These are phyloP conservation scores for Ogataea paradorogensis DNA, from an alignment of 805 yeast species.

Conservation along the genomic window DNA sequence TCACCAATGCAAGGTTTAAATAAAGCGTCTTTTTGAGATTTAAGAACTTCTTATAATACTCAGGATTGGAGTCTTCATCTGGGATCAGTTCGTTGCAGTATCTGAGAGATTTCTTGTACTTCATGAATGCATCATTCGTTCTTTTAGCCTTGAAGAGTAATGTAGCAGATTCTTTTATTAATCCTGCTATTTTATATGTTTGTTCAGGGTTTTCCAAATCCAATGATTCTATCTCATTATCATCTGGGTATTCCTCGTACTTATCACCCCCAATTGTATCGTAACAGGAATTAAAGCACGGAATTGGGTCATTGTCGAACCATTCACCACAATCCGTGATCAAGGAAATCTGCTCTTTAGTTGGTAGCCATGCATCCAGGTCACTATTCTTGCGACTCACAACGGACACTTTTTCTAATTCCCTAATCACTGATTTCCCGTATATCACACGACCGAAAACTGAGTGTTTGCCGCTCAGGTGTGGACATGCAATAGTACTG, in stretches of 20 bases:
- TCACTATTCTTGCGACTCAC: slow-evolving; percentile 35
- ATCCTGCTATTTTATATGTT: slow-evolving; percentile 48
- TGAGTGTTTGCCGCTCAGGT: slow-evolving; percentile 71
- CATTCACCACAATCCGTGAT: slow-evolving; percentile 64
- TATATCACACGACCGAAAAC: slow-evolving; percentile 69
- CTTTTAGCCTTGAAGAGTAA: slow-evolving; percentile 53
- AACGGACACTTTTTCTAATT: slow-evolving; percentile 51
- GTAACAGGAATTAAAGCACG: slow-evolving; percentile 62
- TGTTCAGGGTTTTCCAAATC: slow-evolving; percentile 43
- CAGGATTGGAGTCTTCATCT: slow-evolving; percentile 60
- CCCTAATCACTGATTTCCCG: slow-evolving; percentile 70
- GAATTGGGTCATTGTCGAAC: slow-evolving; percentile 49
- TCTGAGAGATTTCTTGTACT: slow-evolving; percentile 63
- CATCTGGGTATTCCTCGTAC: slow-evolving; percentile 77
- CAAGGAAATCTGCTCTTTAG: slow-evolving; percentile 39
- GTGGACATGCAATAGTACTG: slow-evolving; percentile 66
- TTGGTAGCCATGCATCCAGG: slow-evolving; percentile 32
- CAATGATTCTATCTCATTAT: slow-evolving; percentile 60
- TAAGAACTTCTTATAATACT: slow-evolving; percentile 46
- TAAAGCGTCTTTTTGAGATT: slow-evolving; percentile 49
- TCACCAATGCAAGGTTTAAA: slow-evolving; percentile 57
- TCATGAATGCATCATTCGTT: slow-evolving; percentile 51
- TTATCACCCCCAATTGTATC: slow-evolving; percentile 63
- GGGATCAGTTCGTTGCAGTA: slow-evolving; percentile 73
- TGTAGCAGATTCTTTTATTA: slow-evolving; percentile 68